phyloP scores from a whole-genome alignment of 257 asterid species.

The Lavandula angustifolia region DNA sequence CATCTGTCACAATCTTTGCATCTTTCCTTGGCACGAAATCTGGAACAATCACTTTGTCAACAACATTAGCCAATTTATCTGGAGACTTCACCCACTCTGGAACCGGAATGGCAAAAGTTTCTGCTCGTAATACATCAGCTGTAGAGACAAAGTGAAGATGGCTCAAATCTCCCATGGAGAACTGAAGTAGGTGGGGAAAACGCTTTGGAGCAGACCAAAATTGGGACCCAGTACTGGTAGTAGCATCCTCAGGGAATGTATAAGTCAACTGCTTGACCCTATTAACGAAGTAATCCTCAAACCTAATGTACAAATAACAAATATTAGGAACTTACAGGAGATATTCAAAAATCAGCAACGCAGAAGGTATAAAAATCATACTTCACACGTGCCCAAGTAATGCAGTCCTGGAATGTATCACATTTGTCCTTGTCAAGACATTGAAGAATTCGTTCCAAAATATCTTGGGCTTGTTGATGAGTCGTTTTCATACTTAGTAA shows the following conservation, averaged over 20 bases:
- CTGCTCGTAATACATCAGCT: conserved; percentile 69
- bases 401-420: conserved; percentile 75
- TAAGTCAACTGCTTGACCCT: conserved; percentile 75
- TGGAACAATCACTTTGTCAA: conserved; percentile 61
- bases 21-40: conserved; percentile 64
- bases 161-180: conserved; percentile 59
- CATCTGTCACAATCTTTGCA: conserved; percentile 80
- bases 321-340: conserved; percentile 4
- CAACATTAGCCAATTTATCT: conserved; percentile 58
- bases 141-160: conserved; percentile 84
- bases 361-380: conserved; percentile 30
- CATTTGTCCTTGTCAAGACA: conserved; percentile 74
- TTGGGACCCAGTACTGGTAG: conserved; percentile 76
- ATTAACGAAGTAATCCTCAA: conserved; percentile 77
- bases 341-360: not conserved
- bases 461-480: conserved; percentile 84
- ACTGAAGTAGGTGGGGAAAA: conserved; percentile 72
- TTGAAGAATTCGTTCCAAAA: conserved; percentile 70
- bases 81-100: conserved; percentile 86
- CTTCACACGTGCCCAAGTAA: conserved; percentile 82
- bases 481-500: too few species aligned
- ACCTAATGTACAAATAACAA: conserved; percentile 44
- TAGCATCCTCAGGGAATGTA: conserved; percentile 87
- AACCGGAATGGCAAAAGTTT: conserved; percentile 67
- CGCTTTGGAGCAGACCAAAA: conserved; percentile 96